Percentiles rank a stretch among this genome's conserved stretches.
Conservation (phyloP, 164 flowering plant genomes). For the Liquidambar formosana region DNA sequence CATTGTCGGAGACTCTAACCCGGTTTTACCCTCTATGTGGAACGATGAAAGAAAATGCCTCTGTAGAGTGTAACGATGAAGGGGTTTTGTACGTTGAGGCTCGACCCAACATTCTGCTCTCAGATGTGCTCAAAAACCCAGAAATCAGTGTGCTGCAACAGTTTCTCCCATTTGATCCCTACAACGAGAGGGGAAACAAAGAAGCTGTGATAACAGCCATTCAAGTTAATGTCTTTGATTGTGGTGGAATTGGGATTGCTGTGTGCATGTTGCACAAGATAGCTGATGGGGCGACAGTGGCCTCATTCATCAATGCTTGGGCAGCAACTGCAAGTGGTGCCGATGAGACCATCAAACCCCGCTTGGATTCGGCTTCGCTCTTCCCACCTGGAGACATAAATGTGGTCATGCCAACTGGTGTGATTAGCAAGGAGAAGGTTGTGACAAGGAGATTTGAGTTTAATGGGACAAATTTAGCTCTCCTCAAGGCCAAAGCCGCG, state of each 20-base stretch:
- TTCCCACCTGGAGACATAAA: background rate
- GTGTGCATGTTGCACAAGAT: too few species aligned
- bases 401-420: background rate
- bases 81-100: conserved; percentile 30
- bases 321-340: too few species aligned
- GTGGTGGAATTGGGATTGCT: too few species aligned
- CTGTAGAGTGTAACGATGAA: conserved; percentile 36
- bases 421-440: background rate
- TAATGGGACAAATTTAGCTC: conserved; percentile 12
- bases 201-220: background rate
- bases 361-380: background rate
- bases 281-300: too few species aligned
- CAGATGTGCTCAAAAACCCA: conserved; percentile 18
- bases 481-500: conserved; percentile 7
- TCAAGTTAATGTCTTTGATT: too few species aligned
- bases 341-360: background rate
- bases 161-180: conserved; percentile 28
- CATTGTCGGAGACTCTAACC: conserved; percentile 26
- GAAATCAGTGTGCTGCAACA: conserved; percentile 16
- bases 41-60: conserved; percentile 20
- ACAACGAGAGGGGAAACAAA: background rate
- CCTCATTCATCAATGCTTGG: too few species aligned
- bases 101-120: conserved; percentile 14
- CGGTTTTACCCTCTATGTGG: conserved; percentile 44
- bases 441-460: conserved; percentile 28